phyloP scores from a whole-genome alignment of 495 filamentous ascomycete species.

The Margaritispora aquatica region DNA sequence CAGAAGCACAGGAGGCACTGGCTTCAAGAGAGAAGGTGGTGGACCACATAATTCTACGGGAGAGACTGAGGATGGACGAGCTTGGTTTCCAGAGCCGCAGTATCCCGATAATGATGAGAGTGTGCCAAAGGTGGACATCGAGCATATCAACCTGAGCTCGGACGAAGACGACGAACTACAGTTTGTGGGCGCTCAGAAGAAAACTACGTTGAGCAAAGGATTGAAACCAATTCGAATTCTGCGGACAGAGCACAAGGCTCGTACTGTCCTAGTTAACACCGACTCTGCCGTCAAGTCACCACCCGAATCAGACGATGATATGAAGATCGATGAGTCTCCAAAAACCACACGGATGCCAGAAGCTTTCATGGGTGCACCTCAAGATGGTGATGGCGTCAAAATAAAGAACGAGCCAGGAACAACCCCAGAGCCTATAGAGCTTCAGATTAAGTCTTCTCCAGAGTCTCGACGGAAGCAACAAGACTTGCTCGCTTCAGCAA shows the following conservation, averaged over 20 bases:
- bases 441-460: neutral
- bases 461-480: neutral
- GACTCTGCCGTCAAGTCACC: constrained; percentile 26
- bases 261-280: constrained; percentile 43
- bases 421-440: neutral
- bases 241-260: constrained; percentile 47
- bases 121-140: constrained; percentile 18
- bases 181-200: too few relatives aligned
- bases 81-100: constrained; percentile 8
- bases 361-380: constrained; percentile 3
- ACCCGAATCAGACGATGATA: constrained; percentile 7
- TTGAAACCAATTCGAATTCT: constrained; percentile 44
- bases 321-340: constrained; percentile 7
- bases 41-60: neutral
- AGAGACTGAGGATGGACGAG: neutral
- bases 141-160: constrained; percentile 13
- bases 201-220: too few relatives aligned
- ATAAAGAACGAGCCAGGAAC: constrained; percentile 4
- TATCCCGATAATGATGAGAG: constrained; percentile 22
- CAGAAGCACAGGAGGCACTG: constrained; percentile 3
- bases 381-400: constrained; percentile 13
- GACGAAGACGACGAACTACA: constrained; percentile 10
- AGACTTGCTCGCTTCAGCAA: neutral
- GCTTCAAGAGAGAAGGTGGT: constrained; percentile 10
- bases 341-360: constrained; percentile 19